These are phyloP conservation scores for Penicillium sclerotiorum DNA, from an alignment of 2,329 filamentous ascomycete genomes.

Conservation along the genomic window DNA sequence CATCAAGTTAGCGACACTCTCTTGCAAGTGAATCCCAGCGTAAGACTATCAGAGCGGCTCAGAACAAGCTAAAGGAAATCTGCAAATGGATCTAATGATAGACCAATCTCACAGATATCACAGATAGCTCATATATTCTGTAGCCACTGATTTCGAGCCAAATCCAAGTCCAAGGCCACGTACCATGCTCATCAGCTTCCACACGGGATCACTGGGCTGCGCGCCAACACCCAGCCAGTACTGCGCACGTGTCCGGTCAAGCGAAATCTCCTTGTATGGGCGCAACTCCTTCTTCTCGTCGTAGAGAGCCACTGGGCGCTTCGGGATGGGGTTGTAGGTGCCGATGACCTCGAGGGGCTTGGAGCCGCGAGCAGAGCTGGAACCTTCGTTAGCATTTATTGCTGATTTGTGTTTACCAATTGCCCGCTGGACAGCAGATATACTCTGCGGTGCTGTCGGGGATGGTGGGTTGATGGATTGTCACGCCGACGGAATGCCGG, in stretches of 20 bases:
- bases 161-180: constrained; percentile 28
- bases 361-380: constrained; percentile 79
- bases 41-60: too few species aligned
- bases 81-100: not conserved
- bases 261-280: constrained; percentile 86
- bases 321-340: constrained; percentile 63
- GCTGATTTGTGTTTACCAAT: not conserved
- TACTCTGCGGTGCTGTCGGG: too few species aligned
- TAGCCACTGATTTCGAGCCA: too few species aligned
- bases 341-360: constrained; percentile 91
- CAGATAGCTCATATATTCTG: too few species aligned
- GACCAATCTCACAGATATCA: too few species aligned
- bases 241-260: constrained; percentile 77
- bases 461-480: not conserved
- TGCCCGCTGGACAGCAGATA: too few species aligned
- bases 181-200: constrained; percentile 84
- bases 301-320: constrained; percentile 52
- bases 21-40: too few species aligned
- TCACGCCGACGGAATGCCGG: not conserved
- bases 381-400: not conserved
- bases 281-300: constrained; percentile 58
- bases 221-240: constrained; percentile 98
- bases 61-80: not conserved
- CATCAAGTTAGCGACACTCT: constrained; percentile 5
- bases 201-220: constrained; percentile 87